These are phyloP conservation scores for Kluyveromyces starmeri DNA, from an alignment of 805 yeast species.

Conservation along the genomic window DNA sequence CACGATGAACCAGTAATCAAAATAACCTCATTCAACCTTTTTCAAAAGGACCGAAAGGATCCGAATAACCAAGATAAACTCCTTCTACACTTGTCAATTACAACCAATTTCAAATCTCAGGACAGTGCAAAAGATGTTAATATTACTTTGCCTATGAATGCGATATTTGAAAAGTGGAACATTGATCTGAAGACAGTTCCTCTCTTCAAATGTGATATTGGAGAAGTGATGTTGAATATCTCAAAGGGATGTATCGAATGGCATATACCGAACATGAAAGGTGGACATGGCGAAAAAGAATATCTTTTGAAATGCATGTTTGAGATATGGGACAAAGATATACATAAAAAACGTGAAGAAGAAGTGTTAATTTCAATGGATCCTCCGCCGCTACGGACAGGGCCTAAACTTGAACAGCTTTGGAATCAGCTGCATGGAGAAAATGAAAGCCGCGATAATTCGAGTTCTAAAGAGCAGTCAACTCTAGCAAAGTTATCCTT, in stretches of 20 bases:
- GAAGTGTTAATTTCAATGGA: constrained; percentile 27
- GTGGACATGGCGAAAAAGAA: constrained; percentile 43
- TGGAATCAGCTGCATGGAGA: constrained; percentile 24
- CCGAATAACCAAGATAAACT: constrained; percentile 13
- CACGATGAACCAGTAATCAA: constrained; percentile 33
- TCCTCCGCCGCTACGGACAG: constrained; percentile 30
- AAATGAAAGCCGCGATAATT: neutral
- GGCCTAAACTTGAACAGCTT: constrained; percentile 28
- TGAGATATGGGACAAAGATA: constrained; percentile 26
- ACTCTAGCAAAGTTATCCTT: constrained; percentile 41
- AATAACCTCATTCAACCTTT: constrained; percentile 17
- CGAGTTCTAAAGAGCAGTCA: constrained; percentile 12
- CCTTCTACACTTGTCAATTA: constrained; percentile 17
- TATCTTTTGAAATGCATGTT: constrained; percentile 52
- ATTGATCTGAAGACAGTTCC: constrained; percentile 43
- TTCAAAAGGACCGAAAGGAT: constrained; percentile 19
- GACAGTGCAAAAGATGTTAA: constrained; percentile 27
- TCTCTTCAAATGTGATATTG: constrained; percentile 62
- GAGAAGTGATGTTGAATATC: constrained; percentile 62
- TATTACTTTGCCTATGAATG: constrained; percentile 24
- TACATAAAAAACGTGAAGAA: constrained; percentile 16
- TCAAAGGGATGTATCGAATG: constrained; percentile 64
- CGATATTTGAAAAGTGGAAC: constrained; percentile 29
- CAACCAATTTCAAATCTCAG: constrained; percentile 29
- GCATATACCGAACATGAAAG: constrained; percentile 55